Conservation (phyloP, 495 filamentous ascomycete species). For the Annulohypoxylon moriforme region DNA sequence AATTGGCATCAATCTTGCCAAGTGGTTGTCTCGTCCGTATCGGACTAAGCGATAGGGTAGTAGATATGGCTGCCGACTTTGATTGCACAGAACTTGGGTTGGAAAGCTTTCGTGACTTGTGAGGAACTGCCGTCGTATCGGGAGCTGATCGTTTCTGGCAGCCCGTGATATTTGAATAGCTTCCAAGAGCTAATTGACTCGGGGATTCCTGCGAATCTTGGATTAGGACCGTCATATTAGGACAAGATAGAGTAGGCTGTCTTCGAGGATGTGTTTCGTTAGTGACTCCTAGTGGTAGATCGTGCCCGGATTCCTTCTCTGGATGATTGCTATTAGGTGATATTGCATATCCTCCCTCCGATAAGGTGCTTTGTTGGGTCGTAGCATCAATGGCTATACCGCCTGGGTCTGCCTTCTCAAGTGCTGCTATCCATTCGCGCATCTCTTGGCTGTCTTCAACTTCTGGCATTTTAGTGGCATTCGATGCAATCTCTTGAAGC, state of each 20-base stretch:
- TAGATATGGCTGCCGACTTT: neutral
- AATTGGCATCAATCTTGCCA: conserved; percentile 37
- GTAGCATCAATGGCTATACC: conserved; percentile 45
- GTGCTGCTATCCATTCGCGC: conserved; percentile 63
- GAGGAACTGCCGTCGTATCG: conserved; percentile 5
- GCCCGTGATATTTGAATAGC: neutral
- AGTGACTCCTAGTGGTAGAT: neutral
- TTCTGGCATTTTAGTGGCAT: conserved; percentile 48
- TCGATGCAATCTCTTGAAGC: conserved; percentile 56
- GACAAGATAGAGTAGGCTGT: neutral
- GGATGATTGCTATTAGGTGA: neutral
- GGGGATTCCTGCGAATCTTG: neutral
- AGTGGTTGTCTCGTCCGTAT: conserved; percentile 35
- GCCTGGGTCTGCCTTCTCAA: conserved; percentile 60
- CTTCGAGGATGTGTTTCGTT: neutral
- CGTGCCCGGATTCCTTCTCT: neutral
- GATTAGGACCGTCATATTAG: neutral
- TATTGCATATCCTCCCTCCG: conserved; percentile 13
- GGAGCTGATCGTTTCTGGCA: conserved; percentile 25
- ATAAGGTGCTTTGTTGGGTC: conserved; percentile 44
- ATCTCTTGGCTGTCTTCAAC: conserved; percentile 62
- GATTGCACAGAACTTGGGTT: conserved; percentile 5
- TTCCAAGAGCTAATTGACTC: conserved; percentile 13
- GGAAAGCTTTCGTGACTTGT: conserved; percentile 26
- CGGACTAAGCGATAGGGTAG: neutral